A percentile compares a stretch with the other conserved stretches of the same genome.
These are phyloP conservation scores for Podaxis mareebaensis DNA, from an alignment of 768 basidiomycete genomes.

Conservation along the genomic window DNA sequence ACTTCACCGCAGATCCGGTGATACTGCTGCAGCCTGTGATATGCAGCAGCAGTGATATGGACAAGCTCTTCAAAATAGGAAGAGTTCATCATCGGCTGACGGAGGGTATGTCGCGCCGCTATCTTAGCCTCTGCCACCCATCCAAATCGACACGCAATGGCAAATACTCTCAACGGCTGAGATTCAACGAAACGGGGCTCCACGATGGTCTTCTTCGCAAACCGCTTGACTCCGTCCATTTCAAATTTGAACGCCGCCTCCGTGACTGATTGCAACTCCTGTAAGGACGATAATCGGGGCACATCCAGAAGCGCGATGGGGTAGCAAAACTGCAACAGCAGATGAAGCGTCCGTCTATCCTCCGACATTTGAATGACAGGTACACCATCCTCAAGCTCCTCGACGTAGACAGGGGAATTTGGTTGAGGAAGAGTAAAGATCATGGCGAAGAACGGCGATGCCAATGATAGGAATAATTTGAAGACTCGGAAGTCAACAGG, in stretches of 20 bases:
- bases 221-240: slow-evolving; percentile 43
- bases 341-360: slow-evolving; percentile 38
- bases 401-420: slow-evolving; percentile 24
- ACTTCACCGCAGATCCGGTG: slow-evolving; percentile 39
- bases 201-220: slow-evolving; percentile 30
- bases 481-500: slow-evolving; percentile 53
- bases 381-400: slow-evolving; percentile 29
- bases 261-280: slow-evolving; percentile 41
- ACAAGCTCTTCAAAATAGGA: slow-evolving; percentile 36
- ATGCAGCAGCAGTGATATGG: slow-evolving; percentile 39
- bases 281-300: slow-evolving; percentile 35
- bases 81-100: slow-evolving; percentile 29
- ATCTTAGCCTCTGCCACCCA: slow-evolving; percentile 34
- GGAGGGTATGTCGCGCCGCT: slow-evolving; percentile 36
- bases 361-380: slow-evolving; percentile 52
- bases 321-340: slow-evolving; percentile 48
- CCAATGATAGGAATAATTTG: slow-evolving; percentile 52
- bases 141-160: slow-evolving; percentile 40
- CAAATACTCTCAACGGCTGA: slow-evolving; percentile 42
- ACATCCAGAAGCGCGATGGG: slow-evolving; percentile 40
- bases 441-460: slow-evolving; percentile 58
- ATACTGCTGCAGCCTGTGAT: slow-evolving; percentile 43
- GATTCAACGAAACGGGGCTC: slow-evolving; percentile 35
- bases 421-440: slow-evolving; percentile 57
- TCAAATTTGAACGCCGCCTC: slow-evolving; percentile 53